Evolutionary conservation across 495 filamentous ascomycete species (phyloP), one percentile per base, ranked within the genome.

Genomic region (Penicilliopsis zonata): DNA sequence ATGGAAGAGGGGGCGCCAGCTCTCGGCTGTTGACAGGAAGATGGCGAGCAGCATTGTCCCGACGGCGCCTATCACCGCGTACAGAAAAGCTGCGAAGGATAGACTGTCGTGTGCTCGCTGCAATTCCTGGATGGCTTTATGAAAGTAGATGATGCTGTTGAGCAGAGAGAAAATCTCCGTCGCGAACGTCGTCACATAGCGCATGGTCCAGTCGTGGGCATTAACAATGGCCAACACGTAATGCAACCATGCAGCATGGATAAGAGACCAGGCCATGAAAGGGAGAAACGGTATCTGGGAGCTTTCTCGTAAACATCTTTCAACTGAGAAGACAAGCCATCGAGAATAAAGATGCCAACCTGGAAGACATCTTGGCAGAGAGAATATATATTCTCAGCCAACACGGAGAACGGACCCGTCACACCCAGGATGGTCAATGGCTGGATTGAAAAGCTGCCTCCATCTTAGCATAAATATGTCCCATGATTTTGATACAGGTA

Each of bases 171-270:
- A 82, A 14, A 81, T 77, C 43, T 83, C 78, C 10, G 71, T 78
- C 16, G 67, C 72, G 43, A 82, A 82, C 4, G 65, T 78, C 0
- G 78, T 83, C 14, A 83, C 78, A 44, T 83, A 82, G 34, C 72
- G 65, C 78, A 83, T 83, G 2, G 78, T 80, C 74, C 74, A 83
- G 52, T 82, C 76, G 37, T 81, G 78, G 13, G 76, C 78, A 48
- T 83, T 82, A 42, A 81, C 65, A 23, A 80, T 71, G 30, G 78
- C 78, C 12, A 82, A 55, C 4, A 82, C 44, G 46, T 72, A 78
- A 43, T 78, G 76, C 59, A 82, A 68, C 78, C 78, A 82, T 8
- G 54, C 68, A 16, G 79, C 67, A 49, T 82, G 78, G 31, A 82
- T 80, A 18, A 78, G 61, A 6, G 72, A 70, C 80, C 78, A 84